Percentiles rank a stretch among this genome's conserved stretches.
Conservation (phyloP, 768 basidiomycete genomes). For the Gyrodon lividus region DNA sequence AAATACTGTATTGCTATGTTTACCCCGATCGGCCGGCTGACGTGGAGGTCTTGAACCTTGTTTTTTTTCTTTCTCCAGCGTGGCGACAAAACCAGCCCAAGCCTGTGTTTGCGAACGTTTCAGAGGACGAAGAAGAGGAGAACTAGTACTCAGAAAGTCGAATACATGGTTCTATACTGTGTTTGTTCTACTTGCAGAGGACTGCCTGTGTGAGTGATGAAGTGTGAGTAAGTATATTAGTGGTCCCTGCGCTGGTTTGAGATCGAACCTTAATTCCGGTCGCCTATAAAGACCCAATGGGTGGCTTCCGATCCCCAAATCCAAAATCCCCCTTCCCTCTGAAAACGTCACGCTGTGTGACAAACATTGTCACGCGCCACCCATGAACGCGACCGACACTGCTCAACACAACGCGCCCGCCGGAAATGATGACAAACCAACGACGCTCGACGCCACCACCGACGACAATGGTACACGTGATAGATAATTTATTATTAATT, state of each 20-base stretch:
- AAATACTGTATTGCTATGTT: conserved; percentile 32
- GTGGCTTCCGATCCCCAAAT: conserved; percentile 67
- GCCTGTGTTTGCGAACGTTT: conserved; percentile 72
- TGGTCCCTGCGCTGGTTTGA: conserved; percentile 72
- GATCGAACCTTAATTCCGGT: conserved; percentile 82
- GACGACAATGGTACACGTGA: conserved; percentile 41
- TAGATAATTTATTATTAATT: conserved; percentile 30
- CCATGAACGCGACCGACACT: conserved; percentile 56
- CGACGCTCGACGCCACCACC: conserved; percentile 15
- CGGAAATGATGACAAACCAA: conserved; percentile 30
- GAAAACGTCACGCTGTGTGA: conserved; percentile 60
- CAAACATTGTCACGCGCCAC: conserved; percentile 62
- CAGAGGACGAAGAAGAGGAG: conserved; percentile 57
- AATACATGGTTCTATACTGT: conserved; percentile 2
- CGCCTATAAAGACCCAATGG: conserved; percentile 81
- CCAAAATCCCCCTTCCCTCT: conserved; percentile 54
- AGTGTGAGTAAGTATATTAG: conserved; percentile 39
- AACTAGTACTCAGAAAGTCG: conserved; percentile 41
- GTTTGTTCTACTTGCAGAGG: conserved; percentile 7
- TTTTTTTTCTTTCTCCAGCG: conserved; percentile 63
- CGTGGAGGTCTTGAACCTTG: conserved; percentile 46
- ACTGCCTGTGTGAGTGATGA: conserved; percentile 20
- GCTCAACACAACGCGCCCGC: conserved; percentile 30
- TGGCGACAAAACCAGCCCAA: conserved; percentile 86
- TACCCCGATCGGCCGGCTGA: conserved; percentile 44